Conservation (phyloP, 805 yeast species). For the Blastobotrys americana region DNA sequence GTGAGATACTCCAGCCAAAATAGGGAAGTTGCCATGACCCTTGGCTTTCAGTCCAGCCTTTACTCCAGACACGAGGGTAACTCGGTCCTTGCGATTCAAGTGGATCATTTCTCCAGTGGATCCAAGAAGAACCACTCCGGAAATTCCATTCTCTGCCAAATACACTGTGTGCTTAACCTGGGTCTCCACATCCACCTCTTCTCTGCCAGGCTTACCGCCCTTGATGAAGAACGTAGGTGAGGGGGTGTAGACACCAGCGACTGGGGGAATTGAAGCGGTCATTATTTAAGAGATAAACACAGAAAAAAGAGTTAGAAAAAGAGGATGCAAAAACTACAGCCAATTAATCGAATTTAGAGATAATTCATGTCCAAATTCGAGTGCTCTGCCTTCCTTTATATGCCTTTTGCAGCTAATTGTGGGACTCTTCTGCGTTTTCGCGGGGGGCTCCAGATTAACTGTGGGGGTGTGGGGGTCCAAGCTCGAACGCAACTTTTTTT, state of each 20-base stretch:
- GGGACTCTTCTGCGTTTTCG: too few species aligned
- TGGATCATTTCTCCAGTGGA: slow-evolving; percentile 53
- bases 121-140: slow-evolving; percentile 45
- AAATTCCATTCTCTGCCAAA: slow-evolving; percentile 39
- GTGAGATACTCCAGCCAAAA: slow-evolving; percentile 45
- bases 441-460: too few species aligned
- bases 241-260: slow-evolving; percentile 42
- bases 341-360: too few species aligned
- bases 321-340: too few species aligned
- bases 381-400: too few species aligned
- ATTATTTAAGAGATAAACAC: slow-evolving; percentile 9
- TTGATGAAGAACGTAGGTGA: slow-evolving; percentile 48
- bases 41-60: slow-evolving; percentile 30
- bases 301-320: too few species aligned
- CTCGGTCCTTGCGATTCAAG: slow-evolving; percentile 41
- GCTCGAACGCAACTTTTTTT: too few species aligned
- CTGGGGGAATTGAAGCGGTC: slow-evolving; percentile 16
- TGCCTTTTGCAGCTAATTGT: too few species aligned
- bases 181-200: slow-evolving; percentile 39
- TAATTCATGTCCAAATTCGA: too few species aligned
- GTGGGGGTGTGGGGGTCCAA: too few species aligned
- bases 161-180: slow-evolving; percentile 40
- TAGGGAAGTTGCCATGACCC: slow-evolving; percentile 35
- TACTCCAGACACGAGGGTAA: slow-evolving; percentile 23
- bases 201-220: slow-evolving; percentile 17